Base-by-base conservation (phyloP, 2,329 filamentous ascomycete species). In the Talaromyces sp. region DNA sequence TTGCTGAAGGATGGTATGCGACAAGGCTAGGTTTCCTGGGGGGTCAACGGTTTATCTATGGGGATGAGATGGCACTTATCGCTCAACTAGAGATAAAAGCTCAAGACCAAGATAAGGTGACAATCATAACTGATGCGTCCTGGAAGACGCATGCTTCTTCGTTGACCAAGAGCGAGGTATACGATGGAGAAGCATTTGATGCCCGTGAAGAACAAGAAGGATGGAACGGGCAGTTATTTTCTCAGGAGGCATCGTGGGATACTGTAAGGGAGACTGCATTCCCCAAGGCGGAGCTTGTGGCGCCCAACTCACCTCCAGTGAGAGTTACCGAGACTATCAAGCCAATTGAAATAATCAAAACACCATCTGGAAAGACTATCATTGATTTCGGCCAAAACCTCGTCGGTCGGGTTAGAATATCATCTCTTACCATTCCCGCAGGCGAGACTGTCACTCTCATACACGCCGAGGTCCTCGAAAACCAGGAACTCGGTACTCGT, bases 381-480 rank as follows among this genome's bases (percentile, higher is more conserved):
- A 53, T 85, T 29, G 81, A 85, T 56, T 84, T 85, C 62, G 82
- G 82, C 1, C 82, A 85, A 60, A 84, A 85, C 57, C 67, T 85
- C 0, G 82, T 84, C 0, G 83, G 82, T 1, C 74, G 74, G 57
- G 50, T 83, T 1, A 66, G 68, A 0, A 58, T 84, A 10, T 70
- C 47, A 14, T 52, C 44, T 0, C 41, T 70, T 4, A 47, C 42
- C 2, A 58, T 51, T 13, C 55, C 52, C 22, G 36, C 7, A 9
- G 56, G 60, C 65, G 24, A 58, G 8, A 35, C 17, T 35, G 17
- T 71, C 60, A 63, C 45, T 5, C 68, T 86, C 13, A 65, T 64
- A 0, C 82, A 85, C 60, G 78, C 82, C 0, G 83, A 86, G 62
- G 82, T 82, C 10, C 70, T 86, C 3, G 80, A 85, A 39, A 54